Evolutionary conservation across 176 grass and related monocot genomes (phyloP).

Genomic region (Oryza officinalis): DNA sequence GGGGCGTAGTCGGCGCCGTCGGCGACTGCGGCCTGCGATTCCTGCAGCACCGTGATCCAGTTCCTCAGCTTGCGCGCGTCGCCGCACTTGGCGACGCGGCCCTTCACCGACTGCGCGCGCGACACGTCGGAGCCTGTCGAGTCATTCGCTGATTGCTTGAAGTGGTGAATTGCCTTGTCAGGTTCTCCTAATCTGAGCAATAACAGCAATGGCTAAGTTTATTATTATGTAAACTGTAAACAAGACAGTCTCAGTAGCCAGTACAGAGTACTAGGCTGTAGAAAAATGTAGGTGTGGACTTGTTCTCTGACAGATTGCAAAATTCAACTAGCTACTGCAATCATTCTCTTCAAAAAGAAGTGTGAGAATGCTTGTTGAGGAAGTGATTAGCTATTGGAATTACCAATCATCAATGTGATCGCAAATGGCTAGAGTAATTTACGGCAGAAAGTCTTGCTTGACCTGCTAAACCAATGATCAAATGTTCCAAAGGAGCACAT

Average conservation of each 20-base stretch:
- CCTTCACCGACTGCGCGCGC: conserved; percentile 61
- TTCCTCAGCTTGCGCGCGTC: conserved; percentile 76
- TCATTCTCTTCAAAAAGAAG: conserved; percentile 31
- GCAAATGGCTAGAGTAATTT: conserved; percentile 24
- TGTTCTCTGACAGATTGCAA: not conserved
- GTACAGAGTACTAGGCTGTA: not conserved
- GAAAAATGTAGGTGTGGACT: conserved; percentile 15
- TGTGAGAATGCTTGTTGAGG: conserved; percentile 35
- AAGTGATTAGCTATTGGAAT: conserved; percentile 41
- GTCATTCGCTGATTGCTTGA: conserved; percentile 67
- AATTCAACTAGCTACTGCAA: not conserved
- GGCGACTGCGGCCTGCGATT: conserved; percentile 67
- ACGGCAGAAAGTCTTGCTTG: conserved; percentile 18
- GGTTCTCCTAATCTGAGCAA: conserved; percentile 72
- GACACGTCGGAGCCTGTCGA: conserved; percentile 44
- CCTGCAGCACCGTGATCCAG: conserved; percentile 73
- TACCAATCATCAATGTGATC: conserved; percentile 27
- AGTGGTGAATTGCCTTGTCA: conserved; percentile 77
- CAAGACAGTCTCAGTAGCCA: not conserved
- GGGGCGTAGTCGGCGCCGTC: conserved; percentile 82
- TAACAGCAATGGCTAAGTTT: not conserved
- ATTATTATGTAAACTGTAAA: not conserved
- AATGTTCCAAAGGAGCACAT: not conserved
- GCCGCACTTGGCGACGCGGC: conserved; percentile 61
- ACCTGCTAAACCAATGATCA: conserved; percentile 22